These are phyloP conservation scores for Aspergillus baeticus DNA, from an alignment of 495 filamentous ascomycete genomes.

Conservation along the genomic window DNA sequence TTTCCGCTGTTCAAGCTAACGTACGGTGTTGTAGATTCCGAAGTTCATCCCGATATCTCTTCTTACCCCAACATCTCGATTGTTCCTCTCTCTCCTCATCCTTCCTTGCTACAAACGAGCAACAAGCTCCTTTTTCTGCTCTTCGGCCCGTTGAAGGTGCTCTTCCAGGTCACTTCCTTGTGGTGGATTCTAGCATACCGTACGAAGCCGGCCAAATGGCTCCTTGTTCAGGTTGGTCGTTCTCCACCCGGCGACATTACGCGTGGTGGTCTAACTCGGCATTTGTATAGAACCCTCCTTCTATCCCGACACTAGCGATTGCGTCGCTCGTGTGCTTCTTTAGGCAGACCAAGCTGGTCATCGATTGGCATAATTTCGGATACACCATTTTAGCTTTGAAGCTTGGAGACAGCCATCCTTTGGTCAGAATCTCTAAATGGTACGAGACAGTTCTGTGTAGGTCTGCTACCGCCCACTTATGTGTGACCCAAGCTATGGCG, in stretches of 20 bases:
- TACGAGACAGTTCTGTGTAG: constrained; percentile 74
- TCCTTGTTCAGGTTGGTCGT: constrained; percentile 67
- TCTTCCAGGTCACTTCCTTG: constrained; percentile 73
- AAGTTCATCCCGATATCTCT: constrained; percentile 72
- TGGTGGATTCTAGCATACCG: constrained; percentile 69
- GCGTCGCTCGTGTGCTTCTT: constrained; percentile 70
- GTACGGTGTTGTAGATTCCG: constrained; percentile 53
- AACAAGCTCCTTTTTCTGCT: constrained; percentile 77
- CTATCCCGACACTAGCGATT: constrained; percentile 84
- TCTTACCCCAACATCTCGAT: constrained; percentile 65
- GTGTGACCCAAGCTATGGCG: constrained; percentile 87
- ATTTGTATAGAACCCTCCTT: constrained; percentile 78
- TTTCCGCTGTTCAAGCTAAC: constrained; percentile 9
- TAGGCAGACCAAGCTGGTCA: constrained; percentile 77
- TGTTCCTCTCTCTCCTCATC: constrained; percentile 61
- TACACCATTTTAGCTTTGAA: constrained; percentile 87
- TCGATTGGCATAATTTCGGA: constrained; percentile 99
- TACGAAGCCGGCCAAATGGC: constrained; percentile 70
- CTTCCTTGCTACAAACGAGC: constrained; percentile 60
- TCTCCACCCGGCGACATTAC: background rate
- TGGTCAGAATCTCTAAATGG: constrained; percentile 69
- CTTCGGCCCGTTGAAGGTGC: constrained; percentile 79
- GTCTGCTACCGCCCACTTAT: constrained; percentile 71
- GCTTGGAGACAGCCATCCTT: constrained; percentile 60
- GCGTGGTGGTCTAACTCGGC: background rate